Evolutionary conservation across 2,329 filamentous ascomycete genomes (phyloP).

Genomic region (Penicillium sp.): DNA sequence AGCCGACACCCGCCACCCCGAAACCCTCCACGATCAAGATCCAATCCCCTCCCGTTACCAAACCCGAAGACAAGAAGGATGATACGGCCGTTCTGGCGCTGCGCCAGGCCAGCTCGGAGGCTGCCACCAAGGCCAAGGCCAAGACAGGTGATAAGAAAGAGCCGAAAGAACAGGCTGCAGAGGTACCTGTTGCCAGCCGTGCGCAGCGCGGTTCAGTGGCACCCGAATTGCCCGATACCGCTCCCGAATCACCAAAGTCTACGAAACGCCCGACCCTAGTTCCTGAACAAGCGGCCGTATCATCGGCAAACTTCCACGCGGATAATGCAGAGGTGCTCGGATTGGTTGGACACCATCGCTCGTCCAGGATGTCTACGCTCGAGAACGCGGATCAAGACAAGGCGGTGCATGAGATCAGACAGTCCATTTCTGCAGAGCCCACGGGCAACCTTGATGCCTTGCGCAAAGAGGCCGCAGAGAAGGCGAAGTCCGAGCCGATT

Average conservation of each 20-base stretch:
- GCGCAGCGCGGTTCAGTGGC: slow-evolving; percentile 34
- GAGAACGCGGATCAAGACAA: slow-evolving; percentile 38
- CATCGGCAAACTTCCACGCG: slow-evolving; percentile 40
- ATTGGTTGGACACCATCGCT: slow-evolving; percentile 42
- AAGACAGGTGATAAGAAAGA: slow-evolving; percentile 23
- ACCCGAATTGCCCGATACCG: slow-evolving; percentile 30
- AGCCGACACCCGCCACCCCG: slow-evolving; percentile 23
- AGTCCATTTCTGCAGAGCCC: slow-evolving; percentile 35
- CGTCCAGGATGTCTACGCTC: slow-evolving; percentile 37
- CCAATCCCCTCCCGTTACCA: slow-evolving; percentile 38
- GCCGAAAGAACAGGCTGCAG: slow-evolving; percentile 17
- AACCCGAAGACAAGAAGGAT: slow-evolving; percentile 37
- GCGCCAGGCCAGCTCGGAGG: slow-evolving; percentile 46
- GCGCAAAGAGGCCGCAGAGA: slow-evolving; percentile 31
- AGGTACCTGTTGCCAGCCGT: slow-evolving; percentile 9
- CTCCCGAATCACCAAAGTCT: slow-evolving; percentile 18
- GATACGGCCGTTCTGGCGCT: slow-evolving; percentile 42
- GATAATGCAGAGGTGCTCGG: slow-evolving; percentile 39
- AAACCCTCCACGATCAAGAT: slow-evolving; percentile 44
- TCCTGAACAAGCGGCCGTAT: slow-evolving; percentile 39
- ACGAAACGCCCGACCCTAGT: slow-evolving; percentile 34
- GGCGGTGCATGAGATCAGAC: slow-evolving; percentile 38
- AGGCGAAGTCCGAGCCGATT: slow-evolving; percentile 26
- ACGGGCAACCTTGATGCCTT: slow-evolving; percentile 30
- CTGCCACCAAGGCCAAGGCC: slow-evolving; percentile 39